Percentiles rank a stretch among this genome's conserved stretches.
Conservation (phyloP, 352 stramenopile species). For the Elongisporangium anandrum region DNA sequence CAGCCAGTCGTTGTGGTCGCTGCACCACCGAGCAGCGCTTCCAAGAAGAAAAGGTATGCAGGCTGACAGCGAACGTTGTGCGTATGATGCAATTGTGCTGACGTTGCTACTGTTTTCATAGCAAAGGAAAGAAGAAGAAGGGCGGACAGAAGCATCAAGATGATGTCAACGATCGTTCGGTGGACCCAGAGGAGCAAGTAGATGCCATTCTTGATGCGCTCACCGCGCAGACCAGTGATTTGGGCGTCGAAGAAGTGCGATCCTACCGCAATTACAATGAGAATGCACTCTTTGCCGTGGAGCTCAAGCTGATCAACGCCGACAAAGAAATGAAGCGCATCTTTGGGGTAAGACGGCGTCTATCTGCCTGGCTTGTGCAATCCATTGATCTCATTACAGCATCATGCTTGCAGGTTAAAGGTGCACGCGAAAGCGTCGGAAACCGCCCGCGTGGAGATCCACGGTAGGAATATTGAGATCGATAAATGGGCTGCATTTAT, state of each 20-base stretch:
- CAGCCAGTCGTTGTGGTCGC: conserved; percentile 7
- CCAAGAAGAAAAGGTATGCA: conserved; percentile 10
- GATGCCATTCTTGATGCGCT: conserved; percentile 70
- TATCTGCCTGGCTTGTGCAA: background rate
- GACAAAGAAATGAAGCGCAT: conserved; percentile 89
- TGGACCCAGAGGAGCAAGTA: conserved; percentile 32
- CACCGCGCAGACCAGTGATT: conserved; percentile 30
- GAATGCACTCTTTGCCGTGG: conserved; percentile 61
- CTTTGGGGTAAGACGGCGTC: conserved; percentile 49
- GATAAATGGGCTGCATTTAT: background rate
- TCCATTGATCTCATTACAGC: background rate
- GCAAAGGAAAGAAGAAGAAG: conserved; percentile 22
- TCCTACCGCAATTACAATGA: conserved; percentile 32
- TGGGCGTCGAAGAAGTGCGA: conserved; percentile 29
- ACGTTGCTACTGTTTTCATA: background rate
- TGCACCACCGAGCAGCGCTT: conserved; percentile 2
- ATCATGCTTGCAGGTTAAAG: conserved; percentile 46
- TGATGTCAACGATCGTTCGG: conserved; percentile 12
- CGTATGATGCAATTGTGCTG: background rate
- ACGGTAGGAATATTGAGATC: conserved; percentile 20
- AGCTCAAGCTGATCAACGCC: conserved; percentile 73
- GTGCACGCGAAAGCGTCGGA: conserved; percentile 33
- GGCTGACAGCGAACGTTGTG: background rate
- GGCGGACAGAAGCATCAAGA: conserved; percentile 6
- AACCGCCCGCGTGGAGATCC: conserved; percentile 51